Evolutionary conservation across 495 filamentous ascomycete genomes (phyloP), one percentile per base, ranked within the genome.

Genomic region (Paragyromitra xinjiangensis): DNA sequence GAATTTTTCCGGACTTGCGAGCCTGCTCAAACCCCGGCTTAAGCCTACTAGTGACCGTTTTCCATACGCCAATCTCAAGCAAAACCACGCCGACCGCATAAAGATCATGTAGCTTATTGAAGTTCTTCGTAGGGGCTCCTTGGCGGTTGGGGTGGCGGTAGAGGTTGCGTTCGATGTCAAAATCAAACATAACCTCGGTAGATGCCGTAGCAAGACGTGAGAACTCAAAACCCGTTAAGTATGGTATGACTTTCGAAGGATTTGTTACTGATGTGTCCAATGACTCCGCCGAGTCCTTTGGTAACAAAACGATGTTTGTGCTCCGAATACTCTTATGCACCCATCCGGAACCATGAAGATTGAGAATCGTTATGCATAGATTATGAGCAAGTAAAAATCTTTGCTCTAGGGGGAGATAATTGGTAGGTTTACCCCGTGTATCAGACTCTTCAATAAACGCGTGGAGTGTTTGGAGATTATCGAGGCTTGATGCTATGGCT

Each of bases 271-370:
- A 12, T 42, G 7, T 39, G 4, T 68, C 48, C 1, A 42, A 14
- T 26, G n/a, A 55, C 34, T 55, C 64, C 9, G 29, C 40, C n/a
- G 48, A 9, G 11, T 22, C 45, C 5, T 51, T 37, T 8, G 66
- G 72, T 3, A 83, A 73, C 80, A 84, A 64, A 84, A 84, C 12
- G n/a, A 85, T 73, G 55, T 85, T 83, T 29, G 81, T 78, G 65
- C 81, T 83, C 16, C 80, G 73, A 61, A 85, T 83, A 58, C 78
- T 80, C 69, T 84, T 79, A 71, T 85, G 84, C 6, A 84, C 83
- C 84, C 81, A 84, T 19, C 79, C 73, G 0, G 73, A 79, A 39
- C 77, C 77, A 72, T 79, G 71, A 11, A 74, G 71, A 42, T 79
- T 71, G 12, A 79, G 65, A 45, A 79, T 58, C 26, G 77, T 70